These are phyloP conservation scores for Trichoderma sp. DNA, from an alignment of 2,329 filamentous ascomycete genomes.

Conservation along the genomic window DNA sequence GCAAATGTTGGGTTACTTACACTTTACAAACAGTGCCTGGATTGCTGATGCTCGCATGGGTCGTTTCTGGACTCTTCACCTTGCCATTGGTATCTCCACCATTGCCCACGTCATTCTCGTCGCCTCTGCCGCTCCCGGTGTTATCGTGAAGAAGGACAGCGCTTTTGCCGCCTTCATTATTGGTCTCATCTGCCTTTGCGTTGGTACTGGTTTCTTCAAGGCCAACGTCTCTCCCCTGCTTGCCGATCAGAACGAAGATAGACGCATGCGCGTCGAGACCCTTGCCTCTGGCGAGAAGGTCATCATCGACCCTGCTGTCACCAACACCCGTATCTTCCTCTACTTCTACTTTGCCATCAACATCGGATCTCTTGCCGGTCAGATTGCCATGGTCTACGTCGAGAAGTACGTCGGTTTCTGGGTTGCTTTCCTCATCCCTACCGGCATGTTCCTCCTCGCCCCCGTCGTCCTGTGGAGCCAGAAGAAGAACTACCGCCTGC, in stretches of 20 bases:
- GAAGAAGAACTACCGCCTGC: slow-evolving; percentile 58
- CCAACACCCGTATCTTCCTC: slow-evolving; percentile 65
- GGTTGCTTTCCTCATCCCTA: slow-evolving; percentile 67
- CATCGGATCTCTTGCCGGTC: slow-evolving; percentile 56
- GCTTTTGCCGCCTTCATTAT: slow-evolving; percentile 67
- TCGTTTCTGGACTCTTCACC: slow-evolving; percentile 70
- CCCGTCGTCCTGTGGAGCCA: slow-evolving; percentile 60
- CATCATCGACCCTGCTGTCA: slow-evolving; percentile 67
- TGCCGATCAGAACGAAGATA: slow-evolving; percentile 65
- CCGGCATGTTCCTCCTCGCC: slow-evolving; percentile 59
- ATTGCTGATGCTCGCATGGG: slow-evolving; percentile 69
- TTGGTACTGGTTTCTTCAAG: slow-evolving; percentile 80
- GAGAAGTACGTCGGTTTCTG: slow-evolving; percentile 77
- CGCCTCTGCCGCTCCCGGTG: slow-evolving; percentile 59
- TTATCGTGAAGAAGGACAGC: slow-evolving; percentile 56
- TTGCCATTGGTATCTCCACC: slow-evolving; percentile 63
- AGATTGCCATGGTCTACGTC: slow-evolving; percentile 64
- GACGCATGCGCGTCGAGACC: slow-evolving; percentile 52
- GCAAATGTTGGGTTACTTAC: not conserved
- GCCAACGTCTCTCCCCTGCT: slow-evolving; percentile 72
- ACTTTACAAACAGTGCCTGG: slow-evolving; percentile 38
- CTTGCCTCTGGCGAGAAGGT: slow-evolving; percentile 61
- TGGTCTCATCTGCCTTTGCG: slow-evolving; percentile 51
- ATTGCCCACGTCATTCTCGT: slow-evolving; percentile 66
- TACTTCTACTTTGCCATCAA: slow-evolving; percentile 61